Percentiles rank a stretch among this genome's conserved stretches.
Evolutionary conservation across 2,329 filamentous ascomycete species (phyloP).

Genomic region (Penicillium fuscoglaucum): DNA sequence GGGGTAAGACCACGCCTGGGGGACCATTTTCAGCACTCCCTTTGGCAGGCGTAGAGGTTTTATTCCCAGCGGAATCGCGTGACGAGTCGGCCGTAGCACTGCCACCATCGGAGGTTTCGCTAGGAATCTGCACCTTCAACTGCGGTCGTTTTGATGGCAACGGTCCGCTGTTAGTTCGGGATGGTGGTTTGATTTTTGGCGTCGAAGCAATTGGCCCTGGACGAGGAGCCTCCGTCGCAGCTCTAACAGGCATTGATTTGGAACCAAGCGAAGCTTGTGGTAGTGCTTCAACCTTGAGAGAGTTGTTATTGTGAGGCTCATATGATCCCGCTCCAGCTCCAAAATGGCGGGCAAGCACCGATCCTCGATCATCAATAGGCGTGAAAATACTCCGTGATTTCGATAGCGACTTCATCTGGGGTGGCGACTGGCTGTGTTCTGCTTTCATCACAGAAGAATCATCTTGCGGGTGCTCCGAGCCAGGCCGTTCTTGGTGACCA

Average conservation of each 20-base stretch:
- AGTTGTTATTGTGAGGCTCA: conserved; percentile 48
- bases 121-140: conserved; percentile 91
- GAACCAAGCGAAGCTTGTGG: conserved; percentile 52
- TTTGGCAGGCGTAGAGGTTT: conserved; percentile 60
- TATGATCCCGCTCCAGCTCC: conserved; percentile 62
- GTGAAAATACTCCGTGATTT: conserved; percentile 95
- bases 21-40: conserved; percentile 57
- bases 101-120: conserved; percentile 75
- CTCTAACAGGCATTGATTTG: conserved; percentile 61
- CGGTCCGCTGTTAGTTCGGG: conserved; percentile 74
- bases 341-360: conserved; percentile 81
- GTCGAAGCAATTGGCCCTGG: conserved; percentile 61
- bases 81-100: conserved; percentile 72
- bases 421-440: conserved; percentile 48
- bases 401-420: conserved; percentile 62
- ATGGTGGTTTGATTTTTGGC: conserved; percentile 70
- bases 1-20: conserved; percentile 77
- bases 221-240: conserved; percentile 47
- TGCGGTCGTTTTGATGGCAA: conserved; percentile 71
- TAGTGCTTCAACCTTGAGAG: conserved; percentile 36
- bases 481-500: conserved; percentile 55
- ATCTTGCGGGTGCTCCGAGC: conserved; percentile 57
- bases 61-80: conserved; percentile 62
- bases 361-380: conserved; percentile 89
- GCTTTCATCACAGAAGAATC: conserved; percentile 48